Base-by-base conservation (phyloP, 176 grass and related monocot species). In the Raddia distichophylla region DNA sequence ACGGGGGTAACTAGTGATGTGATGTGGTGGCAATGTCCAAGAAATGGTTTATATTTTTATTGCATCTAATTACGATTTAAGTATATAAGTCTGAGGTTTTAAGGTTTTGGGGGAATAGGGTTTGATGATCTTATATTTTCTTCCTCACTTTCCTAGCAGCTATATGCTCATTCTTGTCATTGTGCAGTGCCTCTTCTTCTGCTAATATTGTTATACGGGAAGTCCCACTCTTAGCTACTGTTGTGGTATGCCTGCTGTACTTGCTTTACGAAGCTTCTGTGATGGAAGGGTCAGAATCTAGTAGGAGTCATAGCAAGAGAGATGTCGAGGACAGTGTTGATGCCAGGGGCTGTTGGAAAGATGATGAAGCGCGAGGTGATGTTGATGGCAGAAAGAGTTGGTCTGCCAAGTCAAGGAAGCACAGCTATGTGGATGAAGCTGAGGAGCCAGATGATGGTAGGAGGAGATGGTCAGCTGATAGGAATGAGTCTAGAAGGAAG, bases 391-490 rank as follows among this genome's bases (percentile, higher is more conserved):
- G 81, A 68, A 91, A 67, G 45, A 78, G 47, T 50, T 75, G 59
- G 42, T 71, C 67, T 48, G 84, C 74, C 56, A 94, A 81, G 75
- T 83, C 78, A 0, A 78, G 87, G 66, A 94, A 87, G 73, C 56
- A 91, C 5, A 44, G 19, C 27, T 75, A 64, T 71, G 40, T 11
- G 9, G 86, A 91, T 51, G 81, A 84, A 84, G 74, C 35, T 40
- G 82, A 86, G 59, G 88, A 85, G 5, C 82, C 22, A 2, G 88
- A 88, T 50, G 79, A 59, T 20, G 46, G 78, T 10, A 83, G 74
- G 49, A 86, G 56, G 33, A 75, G 48, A 67, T 70, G 12, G 40
- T 94, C 79, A 60, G 51, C 40, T 16, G 85, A 85, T 72, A 84
- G 49, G 78, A 82, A 51, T 34, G 82, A 85, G 3, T 9, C 35